Conservation (phyloP, 495 filamentous ascomycete species). For the Penicillium odoratum region DNA sequence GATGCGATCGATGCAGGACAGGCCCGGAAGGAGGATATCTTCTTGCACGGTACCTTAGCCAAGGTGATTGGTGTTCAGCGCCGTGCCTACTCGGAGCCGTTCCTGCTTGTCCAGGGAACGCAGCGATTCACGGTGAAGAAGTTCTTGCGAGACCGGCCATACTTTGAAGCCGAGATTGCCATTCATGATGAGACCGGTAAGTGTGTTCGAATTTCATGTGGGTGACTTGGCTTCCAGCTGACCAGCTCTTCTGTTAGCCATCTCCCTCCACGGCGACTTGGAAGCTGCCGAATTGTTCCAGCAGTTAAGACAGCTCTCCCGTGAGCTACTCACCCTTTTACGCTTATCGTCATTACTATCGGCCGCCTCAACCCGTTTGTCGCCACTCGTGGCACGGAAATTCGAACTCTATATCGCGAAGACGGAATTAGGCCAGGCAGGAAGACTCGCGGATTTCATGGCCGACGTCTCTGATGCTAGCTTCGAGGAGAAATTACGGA, state of each 20-base stretch:
- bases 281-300: conserved; percentile 69
- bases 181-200: conserved; percentile 62
- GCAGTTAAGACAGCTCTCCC: conserved; percentile 75
- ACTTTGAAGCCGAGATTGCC: conserved; percentile 76
- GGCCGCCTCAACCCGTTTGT: conserved; percentile 60
- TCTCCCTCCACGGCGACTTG: conserved; percentile 50
- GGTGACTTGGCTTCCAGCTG: conserved; percentile 5
- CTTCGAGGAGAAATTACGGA: conserved; percentile 83
- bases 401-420: conserved; percentile 81
- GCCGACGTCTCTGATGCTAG: conserved; percentile 81
- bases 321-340: conserved; percentile 77
- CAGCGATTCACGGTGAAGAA: conserved; percentile 74
- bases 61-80: conserved; percentile 85
- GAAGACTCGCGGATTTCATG: conserved; percentile 94
- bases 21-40: conserved; percentile 70
- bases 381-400: conserved; percentile 78
- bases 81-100: conserved; percentile 72
- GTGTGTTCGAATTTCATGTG: conserved; percentile 4
- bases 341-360: conserved; percentile 75
- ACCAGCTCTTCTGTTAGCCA: conserved; percentile 23
- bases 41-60: conserved; percentile 72
- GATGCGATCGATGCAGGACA: conserved; percentile 56
- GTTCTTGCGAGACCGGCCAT: conserved; percentile 75
- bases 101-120: conserved; percentile 81
- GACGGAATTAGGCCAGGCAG: conserved; percentile 76